Evolutionary conservation across 257 asterid genomes (phyloP).

Genomic region (Nicotiana tomentosiformis): DNA sequence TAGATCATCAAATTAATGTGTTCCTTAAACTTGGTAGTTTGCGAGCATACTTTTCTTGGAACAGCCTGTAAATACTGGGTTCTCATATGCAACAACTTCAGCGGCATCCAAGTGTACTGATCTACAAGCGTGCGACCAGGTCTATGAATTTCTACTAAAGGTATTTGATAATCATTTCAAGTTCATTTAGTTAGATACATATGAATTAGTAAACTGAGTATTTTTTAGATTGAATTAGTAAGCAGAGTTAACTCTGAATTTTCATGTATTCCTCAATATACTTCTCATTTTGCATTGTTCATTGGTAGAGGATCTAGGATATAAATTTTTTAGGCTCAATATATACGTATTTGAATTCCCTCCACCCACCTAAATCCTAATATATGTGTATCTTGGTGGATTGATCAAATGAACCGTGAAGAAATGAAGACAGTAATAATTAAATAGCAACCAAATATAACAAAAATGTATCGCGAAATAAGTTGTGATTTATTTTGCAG

Average conservation of each 20-base stretch:
- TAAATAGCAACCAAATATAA: too few species aligned
- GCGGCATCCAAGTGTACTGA: constrained; percentile 12
- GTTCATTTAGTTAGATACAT: background rate
- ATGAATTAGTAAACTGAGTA: background rate
- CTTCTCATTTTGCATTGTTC: background rate
- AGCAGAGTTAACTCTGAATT: background rate
- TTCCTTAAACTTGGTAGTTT: constrained; percentile 6
- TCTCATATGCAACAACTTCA: constrained; percentile 21
- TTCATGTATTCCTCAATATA: background rate
- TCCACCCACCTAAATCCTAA: too few species aligned
- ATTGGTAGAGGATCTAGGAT: background rate
- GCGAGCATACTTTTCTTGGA: constrained; percentile 28
- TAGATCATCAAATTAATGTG: background rate
- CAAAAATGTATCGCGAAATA: background rate
- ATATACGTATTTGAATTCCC: background rate
- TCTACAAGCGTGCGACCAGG: constrained; percentile 3
- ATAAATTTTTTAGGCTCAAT: background rate
- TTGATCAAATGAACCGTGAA: too few species aligned
- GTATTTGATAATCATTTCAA: background rate
- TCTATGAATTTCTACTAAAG: constrained; percentile 20
- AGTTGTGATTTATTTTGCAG: constrained; percentile 15
- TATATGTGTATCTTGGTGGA: too few species aligned
- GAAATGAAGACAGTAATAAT: too few species aligned
- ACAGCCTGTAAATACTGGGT: constrained; percentile 24
- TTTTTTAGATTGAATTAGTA: background rate